Percentiles rank a stretch among this genome's conserved stretches.
Evolutionary conservation across 306 rosid species (phyloP).

Genomic region (Trifolium repens): DNA sequence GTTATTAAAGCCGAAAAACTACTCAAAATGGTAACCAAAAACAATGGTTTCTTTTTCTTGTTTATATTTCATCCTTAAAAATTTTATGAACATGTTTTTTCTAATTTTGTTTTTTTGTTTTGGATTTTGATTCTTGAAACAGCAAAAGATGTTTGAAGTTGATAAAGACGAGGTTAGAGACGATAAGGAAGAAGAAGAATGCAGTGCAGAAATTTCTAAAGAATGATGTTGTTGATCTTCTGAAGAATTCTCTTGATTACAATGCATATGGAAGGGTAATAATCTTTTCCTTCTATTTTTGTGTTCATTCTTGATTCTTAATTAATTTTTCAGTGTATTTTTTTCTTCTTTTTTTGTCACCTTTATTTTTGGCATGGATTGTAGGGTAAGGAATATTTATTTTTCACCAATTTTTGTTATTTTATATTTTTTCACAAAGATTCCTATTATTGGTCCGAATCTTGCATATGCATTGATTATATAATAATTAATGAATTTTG

Average conservation of each 20-base stretch:
- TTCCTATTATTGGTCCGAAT: background rate
- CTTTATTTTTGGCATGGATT: background rate
- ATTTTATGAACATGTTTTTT: background rate
- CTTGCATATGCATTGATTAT: constrained; percentile 25
- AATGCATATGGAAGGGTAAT: constrained; percentile 85
- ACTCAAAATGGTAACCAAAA: constrained; percentile 59
- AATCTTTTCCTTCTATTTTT: background rate
- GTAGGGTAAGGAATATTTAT: constrained; percentile 14
- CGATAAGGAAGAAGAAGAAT: constrained; percentile 60
- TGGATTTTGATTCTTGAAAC: constrained; percentile 19
- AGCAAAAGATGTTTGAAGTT: constrained; percentile 71
- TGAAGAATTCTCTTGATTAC: constrained; percentile 58
- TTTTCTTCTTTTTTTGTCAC: background rate
- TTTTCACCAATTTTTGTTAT: constrained; percentile 3
- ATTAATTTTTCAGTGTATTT: background rate
- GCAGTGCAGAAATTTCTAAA: constrained; percentile 72
- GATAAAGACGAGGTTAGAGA: constrained; percentile 58
- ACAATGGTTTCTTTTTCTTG: background rate
- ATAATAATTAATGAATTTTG: too few species aligned
- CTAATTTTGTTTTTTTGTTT: background rate
- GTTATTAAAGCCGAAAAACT: constrained; percentile 57
- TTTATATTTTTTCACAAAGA: background rate
- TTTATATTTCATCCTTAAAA: background rate
- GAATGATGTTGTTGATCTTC: constrained; percentile 80
- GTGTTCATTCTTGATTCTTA: background rate